Percentiles rank a stretch among this genome's conserved stretches.
These are phyloP conservation scores for Prosopis cineraria DNA, from an alignment of 306 rosid genomes.

Conservation along the genomic window DNA sequence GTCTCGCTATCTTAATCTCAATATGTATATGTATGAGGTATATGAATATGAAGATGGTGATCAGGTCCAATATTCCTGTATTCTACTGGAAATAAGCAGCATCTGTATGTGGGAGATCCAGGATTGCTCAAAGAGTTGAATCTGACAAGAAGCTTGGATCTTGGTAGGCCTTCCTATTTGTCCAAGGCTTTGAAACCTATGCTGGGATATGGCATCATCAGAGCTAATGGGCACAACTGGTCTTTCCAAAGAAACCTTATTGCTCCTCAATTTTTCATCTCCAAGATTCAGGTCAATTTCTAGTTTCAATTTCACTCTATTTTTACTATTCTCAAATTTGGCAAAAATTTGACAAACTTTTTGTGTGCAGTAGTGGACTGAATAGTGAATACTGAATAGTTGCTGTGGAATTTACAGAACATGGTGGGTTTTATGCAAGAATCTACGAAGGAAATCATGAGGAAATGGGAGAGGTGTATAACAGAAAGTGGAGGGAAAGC, in stretches of 20 bases:
- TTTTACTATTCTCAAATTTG: background rate
- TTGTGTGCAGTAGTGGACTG: background rate
- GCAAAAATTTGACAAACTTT: background rate
- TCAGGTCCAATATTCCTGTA: slow-evolving; percentile 39
- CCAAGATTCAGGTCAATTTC: slow-evolving; percentile 40
- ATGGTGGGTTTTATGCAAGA: slow-evolving; percentile 38
- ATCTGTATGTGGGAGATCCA: slow-evolving; percentile 32
- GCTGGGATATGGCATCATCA: slow-evolving; percentile 38
- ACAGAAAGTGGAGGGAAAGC: slow-evolving; percentile 20
- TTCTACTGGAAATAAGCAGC: slow-evolving; percentile 41
- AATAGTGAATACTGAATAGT: no score
- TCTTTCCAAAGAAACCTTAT: slow-evolving; percentile 43
- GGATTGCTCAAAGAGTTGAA: slow-evolving; percentile 34
- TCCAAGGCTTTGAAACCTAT: slow-evolving; percentile 28
- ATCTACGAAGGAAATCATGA: slow-evolving; percentile 9
- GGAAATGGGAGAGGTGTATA: slow-evolving; percentile 34
- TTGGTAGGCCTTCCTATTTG: slow-evolving; percentile 37
- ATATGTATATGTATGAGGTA: background rate
- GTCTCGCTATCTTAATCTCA: background rate
- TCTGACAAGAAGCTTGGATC: slow-evolving; percentile 20
- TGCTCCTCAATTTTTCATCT: slow-evolving; percentile 43
- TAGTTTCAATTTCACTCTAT: background rate
- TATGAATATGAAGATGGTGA: background rate
- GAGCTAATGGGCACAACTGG: slow-evolving; percentile 31
- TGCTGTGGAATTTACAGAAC: slow-evolving; percentile 20